A percentile compares a stretch with the other conserved stretches of the same genome.
These are phyloP conservation scores for Paramecium sonneborni DNA, from an alignment of 73 alveolate species.

Conservation along the genomic window DNA sequence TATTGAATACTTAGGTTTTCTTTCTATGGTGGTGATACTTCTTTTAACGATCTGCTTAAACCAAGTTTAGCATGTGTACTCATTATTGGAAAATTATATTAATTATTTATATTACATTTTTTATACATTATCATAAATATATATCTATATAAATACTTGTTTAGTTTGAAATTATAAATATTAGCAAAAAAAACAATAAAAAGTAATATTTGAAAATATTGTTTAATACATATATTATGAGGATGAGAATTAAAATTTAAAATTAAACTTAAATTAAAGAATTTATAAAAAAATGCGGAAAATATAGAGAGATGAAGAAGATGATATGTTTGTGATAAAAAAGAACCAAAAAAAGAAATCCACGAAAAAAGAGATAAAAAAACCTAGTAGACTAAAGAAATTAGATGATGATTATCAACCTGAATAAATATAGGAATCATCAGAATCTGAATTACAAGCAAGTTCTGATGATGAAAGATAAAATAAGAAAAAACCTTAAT, in stretches of 20 bases:
- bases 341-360: background rate
- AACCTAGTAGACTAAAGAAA: background rate
- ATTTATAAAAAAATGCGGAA: background rate
- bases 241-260: too few relatives aligned
- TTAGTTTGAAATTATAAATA: too few relatives aligned
- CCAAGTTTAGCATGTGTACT: background rate
- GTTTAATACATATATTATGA: background rate
- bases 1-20: conserved; percentile 7
- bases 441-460: background rate
- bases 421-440: background rate
- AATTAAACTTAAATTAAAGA: background rate
- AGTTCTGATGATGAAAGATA: background rate
- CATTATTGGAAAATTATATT: background rate
- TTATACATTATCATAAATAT: too few relatives aligned
- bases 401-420: background rate
- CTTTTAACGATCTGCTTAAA: background rate
- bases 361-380: background rate
- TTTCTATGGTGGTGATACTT: background rate
- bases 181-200: too few relatives aligned
- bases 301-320: background rate
- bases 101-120: background rate
- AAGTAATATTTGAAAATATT: too few relatives aligned
- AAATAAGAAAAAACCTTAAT: background rate
- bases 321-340: background rate
- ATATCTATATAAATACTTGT: too few relatives aligned